Evolutionary conservation across 306 rosid genomes (phyloP).

Genomic region (Medicago ruthenica): DNA sequence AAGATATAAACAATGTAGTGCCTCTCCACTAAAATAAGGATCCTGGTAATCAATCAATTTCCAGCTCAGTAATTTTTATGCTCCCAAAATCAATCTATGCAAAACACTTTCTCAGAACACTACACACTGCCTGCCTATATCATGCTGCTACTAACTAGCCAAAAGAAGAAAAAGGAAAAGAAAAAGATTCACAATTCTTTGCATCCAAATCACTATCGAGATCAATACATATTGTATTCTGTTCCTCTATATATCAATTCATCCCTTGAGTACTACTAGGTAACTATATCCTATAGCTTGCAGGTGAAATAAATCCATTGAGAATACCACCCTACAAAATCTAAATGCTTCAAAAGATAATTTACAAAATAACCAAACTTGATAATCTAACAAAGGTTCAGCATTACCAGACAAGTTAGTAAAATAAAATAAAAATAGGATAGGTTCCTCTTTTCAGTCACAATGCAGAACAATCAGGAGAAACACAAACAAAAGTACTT

Average conservation of each 20-base stretch:
- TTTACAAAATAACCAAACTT: no score
- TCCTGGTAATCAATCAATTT: not conserved
- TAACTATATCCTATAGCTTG: not conserved
- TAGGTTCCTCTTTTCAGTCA: conserved; percentile 37
- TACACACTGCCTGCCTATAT: not conserved
- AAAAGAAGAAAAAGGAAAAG: not conserved
- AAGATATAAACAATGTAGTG: no score
- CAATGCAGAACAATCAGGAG: conserved; percentile 26
- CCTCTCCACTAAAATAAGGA: no score
- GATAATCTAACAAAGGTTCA: not conserved
- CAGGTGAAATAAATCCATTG: not conserved
- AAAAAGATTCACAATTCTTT: not conserved
- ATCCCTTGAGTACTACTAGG: not conserved
- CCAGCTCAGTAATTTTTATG: not conserved
- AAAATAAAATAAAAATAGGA: not conserved
- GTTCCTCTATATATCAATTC: not conserved
- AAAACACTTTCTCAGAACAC: not conserved
- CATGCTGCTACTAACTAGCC: not conserved
- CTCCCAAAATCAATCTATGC: not conserved
- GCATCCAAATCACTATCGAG: not conserved
- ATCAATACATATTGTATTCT: not conserved
- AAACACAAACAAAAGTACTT: conserved; percentile 42
- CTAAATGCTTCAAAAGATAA: not conserved
- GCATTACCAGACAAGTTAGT: not conserved
- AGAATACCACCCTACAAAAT: no score